phyloP scores from a whole-genome alignment of 345 rosid species.

The Eucalyptus tenuipes region DNA sequence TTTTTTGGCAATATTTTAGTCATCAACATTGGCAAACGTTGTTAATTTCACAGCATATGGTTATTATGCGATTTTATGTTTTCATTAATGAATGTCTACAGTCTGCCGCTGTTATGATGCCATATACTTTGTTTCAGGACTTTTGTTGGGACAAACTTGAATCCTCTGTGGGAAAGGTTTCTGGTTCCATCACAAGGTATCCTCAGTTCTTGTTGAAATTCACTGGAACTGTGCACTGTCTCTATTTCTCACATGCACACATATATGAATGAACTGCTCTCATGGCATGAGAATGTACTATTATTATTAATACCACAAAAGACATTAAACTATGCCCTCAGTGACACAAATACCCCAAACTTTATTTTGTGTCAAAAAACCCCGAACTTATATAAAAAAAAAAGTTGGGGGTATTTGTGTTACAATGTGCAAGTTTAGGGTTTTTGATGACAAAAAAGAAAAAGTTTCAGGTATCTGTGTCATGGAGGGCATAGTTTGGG shows the following conservation, averaged over 20 bases:
- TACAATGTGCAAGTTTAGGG: neutral
- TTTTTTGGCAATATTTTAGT: neutral
- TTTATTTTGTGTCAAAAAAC: neutral
- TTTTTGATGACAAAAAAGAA: neutral
- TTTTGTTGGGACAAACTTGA: conserved; percentile 79
- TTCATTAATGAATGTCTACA: neutral
- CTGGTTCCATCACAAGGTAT: conserved; percentile 69
- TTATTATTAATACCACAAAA: neutral
- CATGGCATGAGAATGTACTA: neutral
- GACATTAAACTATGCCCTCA: neutral
- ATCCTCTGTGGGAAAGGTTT: conserved; percentile 74
- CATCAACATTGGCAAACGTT: neutral
- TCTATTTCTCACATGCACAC: neutral
- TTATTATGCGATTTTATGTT: neutral
- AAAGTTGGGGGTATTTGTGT: neutral
- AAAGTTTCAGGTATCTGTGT: neutral
- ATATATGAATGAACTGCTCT: neutral
- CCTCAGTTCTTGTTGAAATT: neutral
- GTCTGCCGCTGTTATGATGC: neutral
- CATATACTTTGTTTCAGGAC: conserved; percentile 42
- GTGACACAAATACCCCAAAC: neutral
- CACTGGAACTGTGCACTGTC: neutral
- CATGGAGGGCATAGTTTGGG: neutral
- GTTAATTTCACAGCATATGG: neutral
- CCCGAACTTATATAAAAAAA: neutral